Base-by-base conservation (phyloP, 164 flowering plant genomes). In the Nymphaea colorata region DNA sequence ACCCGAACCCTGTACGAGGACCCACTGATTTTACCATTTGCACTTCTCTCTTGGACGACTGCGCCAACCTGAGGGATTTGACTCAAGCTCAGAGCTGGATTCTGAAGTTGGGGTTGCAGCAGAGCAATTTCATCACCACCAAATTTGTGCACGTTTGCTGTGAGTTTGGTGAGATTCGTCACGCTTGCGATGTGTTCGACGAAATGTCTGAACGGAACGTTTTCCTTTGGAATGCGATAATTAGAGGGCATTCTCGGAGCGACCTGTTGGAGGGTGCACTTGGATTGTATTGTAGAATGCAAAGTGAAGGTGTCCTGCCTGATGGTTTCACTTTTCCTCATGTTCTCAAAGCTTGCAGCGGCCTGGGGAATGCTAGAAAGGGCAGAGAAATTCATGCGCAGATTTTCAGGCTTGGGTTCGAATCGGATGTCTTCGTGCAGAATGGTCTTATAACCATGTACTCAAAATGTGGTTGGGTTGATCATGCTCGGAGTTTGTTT, bases 201-300 rank as follows among this genome's bases (percentile, higher is more conserved):
- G 82, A 80, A 74, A 80, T 85, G 75, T 79, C 85, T 17, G 73
- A 79, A 17, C 88, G 85, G 55, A 79, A 86, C 73, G 82, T 86
- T 41, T 86, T 86, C 74, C 71, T 86, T 59, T 93, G 90, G 93
- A 93, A 87, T 73, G 92, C 90, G 0, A 75, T 93, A 44, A 81
- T 93, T 68, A 73, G 86, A 45, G 79, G 84, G 10, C 82, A 83
- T 77, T 78, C 88, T 10, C 76, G 69, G 70, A 77, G 76, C 62
- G 73, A 73, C 67, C 73, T 79, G 73, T 80, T 76, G 44, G 51
- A n/a, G 12, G 81, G 79, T 44, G 83, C 82, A 18, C 64, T 85
- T 63, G 75, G 78, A 5, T 61, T 86, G 84, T 93, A 85, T 73
- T 57, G 43, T 2, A 71, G 70, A 68, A 93, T 93, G 96, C 88